Percentiles rank a stretch among this genome's conserved stretches.
These are phyloP conservation scores for Phytophthora cajani DNA, from an alignment of 352 stramenopile species.

Conservation along the genomic window DNA sequence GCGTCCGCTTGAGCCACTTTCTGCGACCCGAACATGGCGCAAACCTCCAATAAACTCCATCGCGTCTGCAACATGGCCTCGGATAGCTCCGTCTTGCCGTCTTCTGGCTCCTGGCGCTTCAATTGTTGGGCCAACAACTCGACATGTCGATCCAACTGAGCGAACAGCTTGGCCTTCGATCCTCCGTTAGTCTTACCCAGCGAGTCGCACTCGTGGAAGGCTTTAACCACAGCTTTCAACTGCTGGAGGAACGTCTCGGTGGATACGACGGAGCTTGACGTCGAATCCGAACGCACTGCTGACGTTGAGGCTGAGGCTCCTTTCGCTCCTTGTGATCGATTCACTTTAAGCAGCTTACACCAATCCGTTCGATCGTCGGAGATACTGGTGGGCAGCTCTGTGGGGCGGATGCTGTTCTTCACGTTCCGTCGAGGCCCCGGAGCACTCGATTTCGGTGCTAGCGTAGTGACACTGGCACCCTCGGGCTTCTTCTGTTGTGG, in stretches of 20 bases:
- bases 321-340: constrained; percentile 18
- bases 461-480: background rate
- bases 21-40: constrained; percentile 54
- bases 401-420: constrained; percentile 56
- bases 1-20: constrained; percentile 40
- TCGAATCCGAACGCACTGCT: background rate
- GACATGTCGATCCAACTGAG: constrained; percentile 65
- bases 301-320: background rate
- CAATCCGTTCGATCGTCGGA: constrained; percentile 73
- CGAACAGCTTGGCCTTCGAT: constrained; percentile 44
- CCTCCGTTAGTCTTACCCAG: constrained; percentile 8
- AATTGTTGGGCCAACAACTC: constrained; percentile 55
- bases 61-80: constrained; percentile 48
- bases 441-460: background rate
- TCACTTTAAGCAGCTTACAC: constrained; percentile 66
- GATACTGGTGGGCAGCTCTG: constrained; percentile 54
- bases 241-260: constrained; percentile 58
- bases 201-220: constrained; percentile 48
- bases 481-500: constrained; percentile 3
- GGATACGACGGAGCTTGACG: constrained; percentile 14
- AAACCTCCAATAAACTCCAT: constrained; percentile 65
- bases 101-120: constrained; percentile 39
- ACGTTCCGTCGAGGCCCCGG: constrained; percentile 8
- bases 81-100: constrained; percentile 17
- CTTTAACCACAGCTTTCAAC: constrained; percentile 57